Base-by-base conservation (phyloP, 768 basidiomycete genomes). In the Pseudohyphozyma bogoriensis region DNA sequence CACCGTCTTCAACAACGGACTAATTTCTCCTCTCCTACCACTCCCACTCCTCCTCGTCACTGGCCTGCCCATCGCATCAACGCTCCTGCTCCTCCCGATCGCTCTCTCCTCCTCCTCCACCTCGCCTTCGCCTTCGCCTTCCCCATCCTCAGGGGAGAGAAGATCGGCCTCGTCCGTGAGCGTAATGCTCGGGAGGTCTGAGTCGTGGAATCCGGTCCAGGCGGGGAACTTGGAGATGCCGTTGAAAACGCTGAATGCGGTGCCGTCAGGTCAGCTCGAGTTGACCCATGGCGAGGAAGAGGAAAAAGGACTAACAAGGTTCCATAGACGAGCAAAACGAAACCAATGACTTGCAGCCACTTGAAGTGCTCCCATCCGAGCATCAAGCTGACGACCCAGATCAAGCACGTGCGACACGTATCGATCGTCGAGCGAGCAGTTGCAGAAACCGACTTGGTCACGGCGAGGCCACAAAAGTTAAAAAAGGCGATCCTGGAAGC, bases 351-450 rank as follows among this genome's bases (percentile, higher is more conserved):
- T 51, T 71, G 70, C 12, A 72, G 64, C 20, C 28, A 32, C 32
- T 59, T 58, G 61, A 69, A 65, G 7, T 39, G 11, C 58, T 70
- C 67, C 69, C 70, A 71, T 2, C 68, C 70, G 45, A 73, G 59
- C 31, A 42, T 47, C 26, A 72, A 68, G 5, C 64, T 66, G 26
- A 70, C 68, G 12, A 71, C 58, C 95, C 95, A 99, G 72, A 99
- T 97, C n/a, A 82, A 81, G 55, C 97, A 79, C 1, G 95, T 97
- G 68, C 95, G 81, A 76, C 90, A 95, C 9, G 91, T 92, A 74
- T 99, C 95, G 39, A 90, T 87, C 59, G 95, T 79, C 56, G 85
- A 86, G 62, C 93, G 82, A 22, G 89, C 88, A 2, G 91, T 95
- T 36, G 93, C 92, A 72, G 86, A 89, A 60, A 96, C 87, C 68